A percentile compares a stretch with the other conserved stretches of the same genome.
phyloP scores from a whole-genome alignment of 306 rosid genomes.

The Fragaria nilgerrensis region DNA sequence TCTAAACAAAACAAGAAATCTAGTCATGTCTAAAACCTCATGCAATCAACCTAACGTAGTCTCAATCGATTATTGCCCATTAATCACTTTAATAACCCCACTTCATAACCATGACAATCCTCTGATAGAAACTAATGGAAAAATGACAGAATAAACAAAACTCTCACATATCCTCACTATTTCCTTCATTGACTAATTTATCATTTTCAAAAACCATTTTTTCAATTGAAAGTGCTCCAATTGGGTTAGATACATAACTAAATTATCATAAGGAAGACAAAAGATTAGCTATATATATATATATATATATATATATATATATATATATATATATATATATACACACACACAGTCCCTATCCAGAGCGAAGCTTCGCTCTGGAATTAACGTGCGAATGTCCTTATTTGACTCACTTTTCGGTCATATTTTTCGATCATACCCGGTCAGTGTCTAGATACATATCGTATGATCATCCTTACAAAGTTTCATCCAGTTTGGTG shows the following conservation, averaged over 20 bases:
- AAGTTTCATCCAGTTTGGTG: too few relatives aligned
- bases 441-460: too few relatives aligned
- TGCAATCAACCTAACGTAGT: background rate
- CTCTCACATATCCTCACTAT: background rate
- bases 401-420: too few relatives aligned
- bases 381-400: too few relatives aligned
- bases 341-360: too few relatives aligned
- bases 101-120: background rate
- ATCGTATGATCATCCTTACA: too few relatives aligned
- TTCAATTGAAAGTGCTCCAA: background rate
- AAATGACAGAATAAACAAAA: background rate
- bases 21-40: background rate
- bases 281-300: background rate
- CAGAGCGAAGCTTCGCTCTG: too few relatives aligned
- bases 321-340: background rate
- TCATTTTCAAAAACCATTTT: background rate
- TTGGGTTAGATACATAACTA: background rate
- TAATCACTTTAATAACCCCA: background rate
- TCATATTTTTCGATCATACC: too few relatives aligned
- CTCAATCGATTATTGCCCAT: background rate
- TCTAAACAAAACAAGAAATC: background rate
- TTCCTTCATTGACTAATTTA: constrained; percentile 5
- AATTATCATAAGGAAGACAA: background rate
- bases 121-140: background rate
- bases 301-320: background rate